These are phyloP conservation scores for Pharus latifolius DNA, from an alignment of 176 grass and related monocot species.

Conservation along the genomic window DNA sequence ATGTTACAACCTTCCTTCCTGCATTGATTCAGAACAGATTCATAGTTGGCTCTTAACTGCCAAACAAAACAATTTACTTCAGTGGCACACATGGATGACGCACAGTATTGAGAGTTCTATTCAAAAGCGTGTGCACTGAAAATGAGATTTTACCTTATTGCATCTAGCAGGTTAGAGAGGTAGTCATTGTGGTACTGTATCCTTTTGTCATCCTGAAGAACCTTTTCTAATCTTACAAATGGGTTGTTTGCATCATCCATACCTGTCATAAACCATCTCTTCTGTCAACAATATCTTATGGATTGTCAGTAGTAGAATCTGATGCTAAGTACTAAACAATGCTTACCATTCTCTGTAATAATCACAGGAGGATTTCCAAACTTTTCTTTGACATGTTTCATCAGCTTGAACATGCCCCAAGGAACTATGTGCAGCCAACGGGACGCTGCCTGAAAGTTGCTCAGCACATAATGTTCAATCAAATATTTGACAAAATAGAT, in stretches of 20 bases:
- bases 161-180: conserved; percentile 54
- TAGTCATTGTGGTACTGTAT: conserved; percentile 88
- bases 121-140: neutral
- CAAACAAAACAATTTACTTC: neutral
- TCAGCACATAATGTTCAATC: neutral
- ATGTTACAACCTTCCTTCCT: conserved; percentile 78
- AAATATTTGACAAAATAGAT: neutral
- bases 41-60: neutral
- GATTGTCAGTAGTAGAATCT: neutral
- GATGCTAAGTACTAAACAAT: neutral
- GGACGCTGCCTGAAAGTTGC: conserved; percentile 58
- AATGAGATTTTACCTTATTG: conserved; percentile 47
- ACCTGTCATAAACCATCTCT: conserved; percentile 23
- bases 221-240: conserved; percentile 38
- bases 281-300: neutral
- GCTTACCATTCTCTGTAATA: conserved; percentile 78
- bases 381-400: conserved; percentile 81
- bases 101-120: neutral
- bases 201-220: conserved; percentile 68
- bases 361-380: conserved; percentile 66
- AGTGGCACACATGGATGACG: neutral
- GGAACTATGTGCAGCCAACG: conserved; percentile 87
- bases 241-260: conserved; percentile 66
- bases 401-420: conserved; percentile 69
- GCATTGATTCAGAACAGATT: neutral